These are phyloP conservation scores for Claviceps capensis DNA, from an alignment of 2,329 filamentous ascomycete species.

Conservation along the genomic window DNA sequence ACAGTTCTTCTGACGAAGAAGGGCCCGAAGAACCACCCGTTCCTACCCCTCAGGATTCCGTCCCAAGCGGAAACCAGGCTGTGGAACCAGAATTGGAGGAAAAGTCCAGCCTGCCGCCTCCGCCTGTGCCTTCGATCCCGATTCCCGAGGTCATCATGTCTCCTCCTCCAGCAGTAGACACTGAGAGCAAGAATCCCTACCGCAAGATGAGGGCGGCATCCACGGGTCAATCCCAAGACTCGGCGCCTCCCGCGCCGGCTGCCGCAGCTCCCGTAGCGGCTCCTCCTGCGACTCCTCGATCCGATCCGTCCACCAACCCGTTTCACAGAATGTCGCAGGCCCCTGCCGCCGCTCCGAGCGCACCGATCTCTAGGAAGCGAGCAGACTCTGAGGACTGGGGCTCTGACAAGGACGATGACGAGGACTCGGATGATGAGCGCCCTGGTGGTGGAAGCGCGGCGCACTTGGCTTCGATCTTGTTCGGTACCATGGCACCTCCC, in stretches of 20 bases:
- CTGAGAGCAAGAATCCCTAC: constrained; percentile 88
- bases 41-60: constrained; percentile 45
- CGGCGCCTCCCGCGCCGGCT: constrained; percentile 17
- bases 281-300: constrained; percentile 21
- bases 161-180: constrained; percentile 35
- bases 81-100: constrained; percentile 42
- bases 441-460: constrained; percentile 75
- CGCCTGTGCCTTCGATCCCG: constrained; percentile 10
- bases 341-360: constrained; percentile 33
- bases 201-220: constrained; percentile 75
- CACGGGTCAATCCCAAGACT: constrained; percentile 27
- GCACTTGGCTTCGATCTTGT: constrained; percentile 85
- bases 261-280: constrained; percentile 21
- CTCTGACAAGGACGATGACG: constrained; percentile 50
- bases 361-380: constrained; percentile 38
- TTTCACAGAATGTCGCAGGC: constrained; percentile 76
- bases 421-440: constrained; percentile 65
- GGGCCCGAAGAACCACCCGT: constrained; percentile 45
- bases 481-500: constrained; percentile 92
- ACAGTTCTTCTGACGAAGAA: constrained; percentile 67
- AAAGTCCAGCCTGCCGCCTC: constrained; percentile 37
- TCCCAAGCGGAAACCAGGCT: constrained; percentile 34
- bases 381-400: constrained; percentile 65
- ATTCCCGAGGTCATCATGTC: constrained; percentile 37
- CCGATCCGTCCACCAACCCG: constrained; percentile 74